Evolutionary conservation across 2,329 filamentous ascomycete species (phyloP).

Genomic region (Hypoxylon sp.): DNA sequence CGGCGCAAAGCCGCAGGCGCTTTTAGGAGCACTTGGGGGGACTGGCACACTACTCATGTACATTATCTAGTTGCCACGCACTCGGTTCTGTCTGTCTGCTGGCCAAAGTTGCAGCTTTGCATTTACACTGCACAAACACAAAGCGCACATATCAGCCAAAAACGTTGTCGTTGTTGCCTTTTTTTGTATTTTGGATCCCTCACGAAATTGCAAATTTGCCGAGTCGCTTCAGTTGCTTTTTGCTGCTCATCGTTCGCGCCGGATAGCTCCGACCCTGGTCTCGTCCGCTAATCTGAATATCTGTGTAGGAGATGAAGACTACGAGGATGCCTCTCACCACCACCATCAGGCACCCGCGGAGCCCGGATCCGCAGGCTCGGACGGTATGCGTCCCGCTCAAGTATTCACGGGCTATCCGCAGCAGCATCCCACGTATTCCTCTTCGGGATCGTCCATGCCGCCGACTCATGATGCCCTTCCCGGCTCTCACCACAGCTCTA

Average conservation of each 20-base stretch:
- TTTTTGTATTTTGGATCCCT: conserved; percentile 46
- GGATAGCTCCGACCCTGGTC: conserved; percentile 29
- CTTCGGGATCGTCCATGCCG: conserved; percentile 50
- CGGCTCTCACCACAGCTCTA: conserved; percentile 47
- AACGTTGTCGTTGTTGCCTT: conserved; percentile 43
- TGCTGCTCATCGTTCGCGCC: conserved; percentile 30
- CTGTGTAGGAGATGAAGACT: conserved; percentile 66
- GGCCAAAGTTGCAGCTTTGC: conserved; percentile 49
- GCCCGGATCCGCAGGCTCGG: conserved; percentile 55
- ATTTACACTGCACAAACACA: conserved; percentile 48
- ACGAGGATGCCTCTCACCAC: conserved; percentile 70
- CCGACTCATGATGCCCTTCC: conserved; percentile 51
- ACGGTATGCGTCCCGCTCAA: conserved; percentile 63
- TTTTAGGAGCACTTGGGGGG: conserved; percentile 50
- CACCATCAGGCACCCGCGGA: conserved; percentile 68
- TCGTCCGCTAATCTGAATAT: conserved; percentile 43
- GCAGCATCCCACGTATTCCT: conserved; percentile 49
- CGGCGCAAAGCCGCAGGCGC: conserved; percentile 47
- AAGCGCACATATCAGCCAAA: conserved; percentile 50
- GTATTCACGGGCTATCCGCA: conserved; percentile 47
- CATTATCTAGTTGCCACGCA: conserved; percentile 60
- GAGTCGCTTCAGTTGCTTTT: conserved; percentile 38
- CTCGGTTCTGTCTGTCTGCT: conserved; percentile 48
- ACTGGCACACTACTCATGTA: conserved; percentile 60
- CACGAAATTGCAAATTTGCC: conserved; percentile 42